phyloP scores from a whole-genome alignment of 805 yeast genomes.

The Metschnikowia shivogae region DNA sequence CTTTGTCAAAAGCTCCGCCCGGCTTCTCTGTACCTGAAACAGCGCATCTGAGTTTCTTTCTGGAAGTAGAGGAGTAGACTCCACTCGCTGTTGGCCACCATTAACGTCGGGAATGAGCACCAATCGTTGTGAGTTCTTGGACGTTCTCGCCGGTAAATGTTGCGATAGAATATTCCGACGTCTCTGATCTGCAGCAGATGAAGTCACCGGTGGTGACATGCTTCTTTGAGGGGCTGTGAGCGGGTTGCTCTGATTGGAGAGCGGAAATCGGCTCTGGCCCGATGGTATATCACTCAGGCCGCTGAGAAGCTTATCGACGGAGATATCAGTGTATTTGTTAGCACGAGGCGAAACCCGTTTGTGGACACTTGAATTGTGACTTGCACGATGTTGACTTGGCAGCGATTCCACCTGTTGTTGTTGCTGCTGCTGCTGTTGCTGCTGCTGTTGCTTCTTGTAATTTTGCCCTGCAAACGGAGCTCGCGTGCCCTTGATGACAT shows the following conservation, averaged over 20 bases:
- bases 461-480: constrained; percentile 80
- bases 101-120: constrained; percentile 75
- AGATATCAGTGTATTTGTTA: constrained; percentile 67
- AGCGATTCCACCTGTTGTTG: constrained; percentile 16
- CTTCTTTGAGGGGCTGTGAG: constrained; percentile 16
- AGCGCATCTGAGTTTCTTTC: constrained; percentile 18
- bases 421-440: constrained; percentile 13
- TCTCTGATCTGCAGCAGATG: constrained; percentile 11
- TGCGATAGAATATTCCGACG: constrained; percentile 42
- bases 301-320: constrained; percentile 74
- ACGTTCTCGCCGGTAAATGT: constrained; percentile 66
- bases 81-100: constrained; percentile 18
- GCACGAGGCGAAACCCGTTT: constrained; percentile 13
- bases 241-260: constrained; percentile 14
- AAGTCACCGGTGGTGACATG: constrained; percentile 20
- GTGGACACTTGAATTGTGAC: constrained; percentile 17
- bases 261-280: constrained; percentile 52
- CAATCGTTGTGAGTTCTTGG: constrained; percentile 79
- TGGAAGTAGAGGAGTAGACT: constrained; percentile 7
- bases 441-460: constrained; percentile 36
- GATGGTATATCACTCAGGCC: constrained; percentile 87
- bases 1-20: constrained; percentile 56
- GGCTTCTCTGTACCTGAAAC: constrained; percentile 35
- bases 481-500: constrained; percentile 44
- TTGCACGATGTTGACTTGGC: constrained; percentile 7